A percentile compares a stretch with the other conserved stretches of the same genome.
Evolutionary conservation across 129 eudicot genomes (phyloP).

Genomic region (Kitagawia praeruptora): DNA sequence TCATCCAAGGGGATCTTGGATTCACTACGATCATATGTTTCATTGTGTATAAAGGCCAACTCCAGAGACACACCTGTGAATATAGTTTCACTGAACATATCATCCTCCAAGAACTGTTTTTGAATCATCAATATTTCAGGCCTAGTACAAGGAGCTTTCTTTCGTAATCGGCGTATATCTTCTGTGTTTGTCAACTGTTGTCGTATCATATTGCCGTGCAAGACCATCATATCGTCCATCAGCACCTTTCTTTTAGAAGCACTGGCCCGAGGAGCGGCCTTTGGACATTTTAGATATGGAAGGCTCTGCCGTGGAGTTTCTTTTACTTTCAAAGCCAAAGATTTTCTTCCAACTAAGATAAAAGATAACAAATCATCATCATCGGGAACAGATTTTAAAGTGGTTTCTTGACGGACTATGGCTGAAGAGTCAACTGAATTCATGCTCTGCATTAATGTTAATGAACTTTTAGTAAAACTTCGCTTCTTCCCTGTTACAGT

Average conservation of each 20-base stretch:
- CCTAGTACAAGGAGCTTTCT: conserved; percentile 93
- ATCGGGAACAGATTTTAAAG: conserved; percentile 44
- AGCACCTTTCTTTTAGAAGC: conserved; percentile 75
- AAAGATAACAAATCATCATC: conserved; percentile 89
- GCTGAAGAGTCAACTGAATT: conserved; percentile 49
- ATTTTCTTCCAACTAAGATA: conserved; percentile 75
- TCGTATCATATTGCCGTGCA: conserved; percentile 90
- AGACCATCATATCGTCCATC: conserved; percentile 80
- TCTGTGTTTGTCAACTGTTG: conserved; percentile 74
- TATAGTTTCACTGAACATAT: conserved; percentile 56
- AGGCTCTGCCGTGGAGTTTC: conserved; percentile 46
- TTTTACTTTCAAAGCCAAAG: conserved; percentile 56
- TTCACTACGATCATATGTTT: conserved; percentile 40
- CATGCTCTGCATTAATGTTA: conserved; percentile 59
- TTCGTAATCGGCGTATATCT: conserved; percentile 86
- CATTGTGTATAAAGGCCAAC: conserved; percentile 54
- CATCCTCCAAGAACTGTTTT: conserved; percentile 69
- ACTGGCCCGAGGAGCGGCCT: conserved; percentile 40
- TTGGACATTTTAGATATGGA: conserved; percentile 48
- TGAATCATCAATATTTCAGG: conserved; percentile 68
- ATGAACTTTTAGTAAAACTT: conserved; percentile 65
- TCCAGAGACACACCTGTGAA: conserved; percentile 50
- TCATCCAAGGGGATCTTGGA: conserved; percentile 29
- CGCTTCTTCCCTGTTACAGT: conserved; percentile 62
- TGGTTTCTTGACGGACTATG: conserved; percentile 31